These are phyloP conservation scores for Urostyla sp. DNA, from an alignment of 73 alveolate genomes.

Conservation along the genomic window DNA sequence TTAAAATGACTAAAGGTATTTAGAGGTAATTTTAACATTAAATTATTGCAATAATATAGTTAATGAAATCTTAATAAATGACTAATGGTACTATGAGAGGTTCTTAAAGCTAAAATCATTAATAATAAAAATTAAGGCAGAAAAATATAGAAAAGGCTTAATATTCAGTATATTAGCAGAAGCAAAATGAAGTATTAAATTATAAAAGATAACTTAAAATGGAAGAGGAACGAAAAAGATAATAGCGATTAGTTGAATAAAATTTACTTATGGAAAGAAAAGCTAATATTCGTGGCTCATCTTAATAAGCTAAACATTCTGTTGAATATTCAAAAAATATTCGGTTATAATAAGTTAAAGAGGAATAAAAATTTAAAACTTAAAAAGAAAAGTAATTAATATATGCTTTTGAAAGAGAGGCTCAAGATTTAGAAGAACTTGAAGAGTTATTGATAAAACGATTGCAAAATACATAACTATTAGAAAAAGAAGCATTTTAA, in stretches of 20 bases:
- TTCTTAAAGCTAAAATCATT: slow-evolving; percentile 9
- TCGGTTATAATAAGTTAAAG: background rate
- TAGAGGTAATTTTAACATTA: background rate
- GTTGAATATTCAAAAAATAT: background rate
- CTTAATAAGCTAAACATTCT: background rate
- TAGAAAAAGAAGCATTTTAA: slow-evolving; percentile 50
- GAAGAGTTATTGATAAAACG: slow-evolving; percentile 25
- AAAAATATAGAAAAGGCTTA: slow-evolving; percentile 11
- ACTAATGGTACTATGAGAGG: slow-evolving; percentile 27
- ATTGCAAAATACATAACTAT: slow-evolving; percentile 24
- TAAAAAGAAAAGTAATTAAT: slow-evolving; percentile 22
- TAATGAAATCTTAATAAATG: slow-evolving; percentile 11
- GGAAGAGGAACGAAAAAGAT: slow-evolving; percentile 8
- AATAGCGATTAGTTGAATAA: background rate
- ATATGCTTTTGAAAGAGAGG: slow-evolving; percentile 6
- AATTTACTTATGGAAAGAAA: slow-evolving; percentile 9
- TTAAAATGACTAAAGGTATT: background rate
- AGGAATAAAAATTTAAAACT: slow-evolving; percentile 16
- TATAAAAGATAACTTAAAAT: slow-evolving; percentile 1
- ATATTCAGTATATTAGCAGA: slow-evolving; percentile 16
- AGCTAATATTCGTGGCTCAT: slow-evolving; percentile 1
- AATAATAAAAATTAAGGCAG: background rate
- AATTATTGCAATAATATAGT: background rate
- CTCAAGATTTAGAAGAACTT: slow-evolving; percentile 24
- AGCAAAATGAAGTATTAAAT: background rate